Base-by-base conservation (phyloP, 768 basidiomycete species). In the Cyclocybe aegerita region DNA sequence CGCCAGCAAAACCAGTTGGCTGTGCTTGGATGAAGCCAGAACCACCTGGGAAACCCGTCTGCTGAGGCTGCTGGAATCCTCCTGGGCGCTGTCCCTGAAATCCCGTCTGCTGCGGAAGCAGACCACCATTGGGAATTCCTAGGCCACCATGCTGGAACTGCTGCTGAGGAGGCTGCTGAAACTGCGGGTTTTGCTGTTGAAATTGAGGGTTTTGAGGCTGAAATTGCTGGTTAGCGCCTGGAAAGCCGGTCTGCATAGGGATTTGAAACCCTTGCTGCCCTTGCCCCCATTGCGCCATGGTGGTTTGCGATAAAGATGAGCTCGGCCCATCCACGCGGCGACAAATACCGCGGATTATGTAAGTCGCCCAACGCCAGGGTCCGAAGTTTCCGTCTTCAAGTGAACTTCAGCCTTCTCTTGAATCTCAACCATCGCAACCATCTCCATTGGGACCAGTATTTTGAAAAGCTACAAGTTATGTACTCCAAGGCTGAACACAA, bases 221-320 rank as follows among this genome's bases (percentile, higher is more conserved):
- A 46, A 75, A 76, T 52, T 81, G 73, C 15, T 64, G 69, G 52
- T 73, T 74, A 49, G 57, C 56, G 45, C 61, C 63, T 52, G 71
- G 78, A 66, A 79, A 85, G 10, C 86, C 88, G 2, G 88, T 87
- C 57, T 87, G 87, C 65, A 85, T 72, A 31, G 89, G 84, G 62
- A 87, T 85, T 69, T 90, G 88, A 61, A 74, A 85, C 33, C 82
- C 81, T 16, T 77, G 79, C 66, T 84, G 86, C 46, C 76, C 77
- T 61, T 82, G 81, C 36, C 76, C 78, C 87, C 89, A 91, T 69
- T 89, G 88, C 60, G 87, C 81, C 89, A 91, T 90, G 63, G 60
- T 73, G 62, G 63, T 69, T 62, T 38, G 50, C 57, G 57, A 58
- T 60, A 49, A 39, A 50, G 48, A 33, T 29, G 56, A 63, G 53